These are phyloP conservation scores for Phytophthora tentaculata DNA, from an alignment of 352 stramenopile genomes.

Conservation along the genomic window DNA sequence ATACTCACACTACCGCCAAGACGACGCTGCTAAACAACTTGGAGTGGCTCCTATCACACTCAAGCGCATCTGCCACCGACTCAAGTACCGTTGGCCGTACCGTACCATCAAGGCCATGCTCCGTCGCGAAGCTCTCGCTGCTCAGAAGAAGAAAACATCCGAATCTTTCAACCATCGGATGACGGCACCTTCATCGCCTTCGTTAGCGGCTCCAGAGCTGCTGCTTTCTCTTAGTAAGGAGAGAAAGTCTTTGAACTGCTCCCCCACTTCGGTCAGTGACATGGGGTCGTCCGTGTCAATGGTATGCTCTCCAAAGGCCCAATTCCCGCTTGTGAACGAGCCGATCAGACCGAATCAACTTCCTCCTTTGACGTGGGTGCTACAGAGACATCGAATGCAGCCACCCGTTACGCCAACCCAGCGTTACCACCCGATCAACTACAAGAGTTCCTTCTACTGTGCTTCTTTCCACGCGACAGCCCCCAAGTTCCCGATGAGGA, in stretches of 20 bases:
- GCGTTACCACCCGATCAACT: constrained; percentile 1
- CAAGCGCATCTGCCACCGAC: constrained; percentile 63
- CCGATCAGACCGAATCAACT: constrained; percentile 5
- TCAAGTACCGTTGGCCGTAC: constrained; percentile 59
- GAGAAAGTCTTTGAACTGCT: constrained; percentile 10
- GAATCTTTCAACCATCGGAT: constrained; percentile 1
- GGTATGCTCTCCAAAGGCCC: neutral
- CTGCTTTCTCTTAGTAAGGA: constrained; percentile 21
- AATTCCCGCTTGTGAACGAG: constrained; percentile 1
- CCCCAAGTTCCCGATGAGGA: constrained; percentile 2
- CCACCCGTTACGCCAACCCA: neutral
- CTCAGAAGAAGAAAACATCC: neutral
- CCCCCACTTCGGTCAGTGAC: constrained; percentile 23
- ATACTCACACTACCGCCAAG: constrained; percentile 56
- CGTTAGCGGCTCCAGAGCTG: constrained; percentile 9
- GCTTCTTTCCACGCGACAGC: constrained; percentile 4
- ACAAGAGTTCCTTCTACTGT: constrained; percentile 12
- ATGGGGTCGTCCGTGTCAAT: neutral
- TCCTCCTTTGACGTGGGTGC: constrained; percentile 20
- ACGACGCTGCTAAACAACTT: constrained; percentile 52
- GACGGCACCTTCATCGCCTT: neutral
- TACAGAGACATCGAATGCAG: constrained; percentile 15
- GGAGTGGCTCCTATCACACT: constrained; percentile 64
- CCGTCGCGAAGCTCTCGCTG: constrained; percentile 30
- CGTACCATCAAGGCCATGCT: constrained; percentile 46